These are phyloP conservation scores for Deinandra increscens DNA, from an alignment of 129 eudicot species.

Conservation along the genomic window DNA sequence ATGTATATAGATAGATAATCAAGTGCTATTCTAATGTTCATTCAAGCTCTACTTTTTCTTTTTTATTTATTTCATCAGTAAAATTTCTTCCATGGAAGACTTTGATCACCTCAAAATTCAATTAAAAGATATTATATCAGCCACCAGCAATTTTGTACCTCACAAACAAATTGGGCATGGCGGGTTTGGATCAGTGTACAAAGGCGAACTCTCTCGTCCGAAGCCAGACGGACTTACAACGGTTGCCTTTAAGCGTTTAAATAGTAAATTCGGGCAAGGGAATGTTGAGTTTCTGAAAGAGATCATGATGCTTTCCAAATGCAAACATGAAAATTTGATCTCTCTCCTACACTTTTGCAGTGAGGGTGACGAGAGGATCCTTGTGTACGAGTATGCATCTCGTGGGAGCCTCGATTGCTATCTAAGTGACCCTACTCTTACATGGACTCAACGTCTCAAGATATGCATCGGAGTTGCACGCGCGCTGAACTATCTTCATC, in stretches of 20 bases:
- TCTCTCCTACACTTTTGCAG: slow-evolving; percentile 10
- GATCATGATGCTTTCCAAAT: slow-evolving; percentile 9
- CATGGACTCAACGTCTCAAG: slow-evolving; percentile 16
- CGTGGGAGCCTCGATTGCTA: slow-evolving; percentile 13
- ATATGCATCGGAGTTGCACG: background rate
- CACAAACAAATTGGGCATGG: background rate
- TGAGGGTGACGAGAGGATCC: slow-evolving; percentile 8
- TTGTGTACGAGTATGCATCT: slow-evolving; percentile 1
- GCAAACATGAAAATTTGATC: slow-evolving; percentile 12
- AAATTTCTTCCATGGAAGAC: background rate
- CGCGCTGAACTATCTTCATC: slow-evolving; percentile 7
- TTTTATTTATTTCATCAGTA: too few relatives aligned
- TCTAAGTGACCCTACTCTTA: background rate
- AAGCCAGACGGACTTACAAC: background rate
- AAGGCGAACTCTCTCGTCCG: slow-evolving; percentile 11
- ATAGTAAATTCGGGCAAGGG: slow-evolving; percentile 10
- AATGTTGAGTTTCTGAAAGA: slow-evolving; percentile 8
- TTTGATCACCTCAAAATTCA: slow-evolving; percentile 12
- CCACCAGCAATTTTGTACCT: slow-evolving; percentile 1
- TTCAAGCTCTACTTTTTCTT: background rate
- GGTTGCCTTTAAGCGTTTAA: slow-evolving; percentile 12
- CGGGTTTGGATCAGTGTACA: slow-evolving; percentile 20
- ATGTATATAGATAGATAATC: too few relatives aligned
- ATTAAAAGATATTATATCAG: background rate
- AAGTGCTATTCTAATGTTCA: too few relatives aligned